These are phyloP conservation scores for Fusarium sp. DNA, from an alignment of 2,329 filamentous ascomycete genomes.

Conservation along the genomic window DNA sequence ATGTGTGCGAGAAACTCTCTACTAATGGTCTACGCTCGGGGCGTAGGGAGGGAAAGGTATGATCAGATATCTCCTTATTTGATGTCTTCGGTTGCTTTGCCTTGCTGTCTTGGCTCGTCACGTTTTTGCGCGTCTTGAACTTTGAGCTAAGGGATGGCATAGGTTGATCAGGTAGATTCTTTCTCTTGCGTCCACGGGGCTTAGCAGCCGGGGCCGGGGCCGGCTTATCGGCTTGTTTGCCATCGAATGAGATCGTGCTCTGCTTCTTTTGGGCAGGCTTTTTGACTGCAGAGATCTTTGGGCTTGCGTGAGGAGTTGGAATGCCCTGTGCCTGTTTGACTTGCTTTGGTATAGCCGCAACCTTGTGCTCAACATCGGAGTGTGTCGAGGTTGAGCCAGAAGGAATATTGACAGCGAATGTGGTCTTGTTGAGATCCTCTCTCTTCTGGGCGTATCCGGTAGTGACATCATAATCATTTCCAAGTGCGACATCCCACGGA, in stretches of 20 bases:
- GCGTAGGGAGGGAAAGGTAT: conserved; percentile 46
- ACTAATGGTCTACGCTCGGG: conserved; percentile 35
- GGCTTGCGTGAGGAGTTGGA: conserved; percentile 70
- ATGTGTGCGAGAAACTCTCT: conserved; percentile 35
- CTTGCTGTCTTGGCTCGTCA: conserved; percentile 27
- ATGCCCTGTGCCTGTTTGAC: conserved; percentile 64
- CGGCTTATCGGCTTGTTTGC: conserved; percentile 36
- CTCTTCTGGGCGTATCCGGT: conserved; percentile 18
- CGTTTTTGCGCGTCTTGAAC: conserved; percentile 46
- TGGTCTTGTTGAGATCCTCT: conserved; percentile 52
- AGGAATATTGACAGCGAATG: conserved; percentile 51
- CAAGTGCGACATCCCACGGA: conserved; percentile 68
- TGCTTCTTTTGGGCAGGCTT: conserved; percentile 62
- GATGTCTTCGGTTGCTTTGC: conserved; percentile 34
- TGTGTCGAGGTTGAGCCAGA: conserved; percentile 34
- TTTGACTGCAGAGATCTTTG: conserved; percentile 61
- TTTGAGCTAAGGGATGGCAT: conserved; percentile 53
- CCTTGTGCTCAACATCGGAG: conserved; percentile 38
- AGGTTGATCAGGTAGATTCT: conserved; percentile 42
- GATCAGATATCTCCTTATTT: conserved; percentile 10
- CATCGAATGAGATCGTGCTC: conserved; percentile 63
- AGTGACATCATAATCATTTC: conserved; percentile 63
- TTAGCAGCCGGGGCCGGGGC: conserved; percentile 46
- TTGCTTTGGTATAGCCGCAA: conserved; percentile 56
- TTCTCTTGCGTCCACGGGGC: conserved; percentile 53